Evolutionary conservation across 2,329 filamentous ascomycete species (phyloP), one percentile per base, ranked within the genome.

Genomic region (Fusarium illudens): DNA sequence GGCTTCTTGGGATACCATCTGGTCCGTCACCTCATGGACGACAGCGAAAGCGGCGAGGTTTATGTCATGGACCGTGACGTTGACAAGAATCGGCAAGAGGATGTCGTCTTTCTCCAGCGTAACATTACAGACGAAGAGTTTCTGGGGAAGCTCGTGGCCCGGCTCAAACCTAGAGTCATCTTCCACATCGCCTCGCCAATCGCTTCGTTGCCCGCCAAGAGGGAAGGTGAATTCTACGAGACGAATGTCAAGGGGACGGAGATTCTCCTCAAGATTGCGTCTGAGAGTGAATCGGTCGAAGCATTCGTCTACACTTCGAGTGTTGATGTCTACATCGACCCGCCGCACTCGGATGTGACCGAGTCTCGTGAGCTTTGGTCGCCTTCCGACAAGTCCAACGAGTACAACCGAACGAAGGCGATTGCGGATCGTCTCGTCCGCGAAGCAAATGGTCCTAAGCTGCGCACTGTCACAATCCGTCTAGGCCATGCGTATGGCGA

Each of bases 401-500:
- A 72, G 42, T 76, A 75, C 39, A 73, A 69, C 17, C 70, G 71
- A 10, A 77, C 77, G 19, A 81, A 81, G 60, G 74, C 75, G 1
- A 66, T 73, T 2, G 79, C 74, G 0, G 77, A 80, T 48, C 9
- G 55, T 0, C 42, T 76, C 3, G 78, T 79, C 2, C 72, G 70
- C 1, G 63, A 62, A 2, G 73, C 77, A 11, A 79, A 79, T 54
- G n/a, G 67, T 1, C 39, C 64, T 0, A 54, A 37, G 3, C 62
- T 80, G 4, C 63, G 67, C 7, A 78, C 78, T 0, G 67, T 64
- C 1, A 51, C 51, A 2, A 39, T 81, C 2, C 71, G 77, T 0
- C 68, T 76, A 0, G 75, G 72, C 0, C 71, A 74, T 59, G 72
- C 77, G 0, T 80, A 80, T 54, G 79, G 79, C 15, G 75, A 78